Evolutionary conservation across 2,329 filamentous ascomycete species (phyloP).

Genomic region (Malbranchea zuffiana): DNA sequence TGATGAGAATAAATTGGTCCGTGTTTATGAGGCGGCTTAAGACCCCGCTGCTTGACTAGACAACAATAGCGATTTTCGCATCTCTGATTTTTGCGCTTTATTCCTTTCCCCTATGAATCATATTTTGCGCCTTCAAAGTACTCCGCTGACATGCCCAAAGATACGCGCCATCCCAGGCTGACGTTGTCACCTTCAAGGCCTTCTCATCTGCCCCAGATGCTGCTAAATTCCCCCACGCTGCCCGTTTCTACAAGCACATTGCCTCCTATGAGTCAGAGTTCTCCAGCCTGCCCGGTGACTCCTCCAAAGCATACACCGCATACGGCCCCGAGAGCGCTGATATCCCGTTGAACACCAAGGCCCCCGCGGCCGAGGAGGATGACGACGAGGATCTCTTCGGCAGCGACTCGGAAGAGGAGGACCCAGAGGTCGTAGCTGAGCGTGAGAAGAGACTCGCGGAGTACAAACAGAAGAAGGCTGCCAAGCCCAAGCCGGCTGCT

Average conservation of each 20-base stretch:
- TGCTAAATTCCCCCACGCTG: conserved; percentile 83
- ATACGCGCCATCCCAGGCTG: conserved; percentile 73
- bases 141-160: conserved; percentile 27
- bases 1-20: conserved; percentile 86
- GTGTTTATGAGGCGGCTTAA: conserved; percentile 93
- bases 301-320: conserved; percentile 73
- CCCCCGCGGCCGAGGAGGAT: conserved; percentile 63
- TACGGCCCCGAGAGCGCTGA: conserved; percentile 79
- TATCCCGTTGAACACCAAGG: conserved; percentile 73
- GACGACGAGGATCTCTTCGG: conserved; percentile 91
- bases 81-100: conserved; percentile 48
- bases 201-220: conserved; percentile 63
- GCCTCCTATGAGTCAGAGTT: conserved; percentile 88
- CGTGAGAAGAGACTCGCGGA: conserved; percentile 84
- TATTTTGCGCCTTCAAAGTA: conserved; percentile 10
- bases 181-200: conserved; percentile 91
- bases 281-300: conserved; percentile 77
- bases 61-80: conserved; percentile 59
- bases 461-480: conserved; percentile 94
- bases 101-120: conserved; percentile 9
- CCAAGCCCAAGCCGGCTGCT: conserved; percentile 80
- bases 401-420: conserved; percentile 86
- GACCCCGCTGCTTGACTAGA: conserved; percentile 74
- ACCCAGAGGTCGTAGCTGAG: conserved; percentile 70
- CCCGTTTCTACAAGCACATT: conserved; percentile 99